Percentiles rank a stretch among this genome's conserved stretches.
These are phyloP conservation scores for Trichoderma gracile DNA, from an alignment of 2,329 filamentous ascomycete species.

Conservation along the genomic window DNA sequence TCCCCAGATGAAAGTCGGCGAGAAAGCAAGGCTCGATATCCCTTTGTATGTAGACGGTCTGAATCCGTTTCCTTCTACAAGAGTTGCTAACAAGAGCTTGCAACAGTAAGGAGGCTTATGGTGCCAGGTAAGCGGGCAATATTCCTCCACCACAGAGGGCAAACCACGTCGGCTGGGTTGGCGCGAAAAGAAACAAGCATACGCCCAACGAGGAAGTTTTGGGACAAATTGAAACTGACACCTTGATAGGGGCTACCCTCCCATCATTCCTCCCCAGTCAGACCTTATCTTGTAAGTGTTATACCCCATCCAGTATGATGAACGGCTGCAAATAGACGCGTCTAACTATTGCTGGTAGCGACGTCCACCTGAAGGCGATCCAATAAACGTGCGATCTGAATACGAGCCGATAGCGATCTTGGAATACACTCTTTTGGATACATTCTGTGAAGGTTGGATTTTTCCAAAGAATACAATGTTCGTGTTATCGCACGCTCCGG, in stretches of 20 bases:
- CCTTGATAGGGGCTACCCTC: not conserved
- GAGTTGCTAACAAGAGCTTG: not conserved
- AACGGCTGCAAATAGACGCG: too few species aligned
- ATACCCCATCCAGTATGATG: too few species aligned
- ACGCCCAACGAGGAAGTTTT: not conserved
- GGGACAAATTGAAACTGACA: not conserved
- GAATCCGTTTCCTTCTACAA: too few species aligned
- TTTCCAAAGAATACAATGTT: not conserved
- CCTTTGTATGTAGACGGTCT: conserved; percentile 40
- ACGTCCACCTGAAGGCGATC: conserved; percentile 8
- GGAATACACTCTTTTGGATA: conserved; percentile 7
- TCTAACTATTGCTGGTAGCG: not conserved
- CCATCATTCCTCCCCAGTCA: not conserved
- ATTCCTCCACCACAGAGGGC: not conserved
- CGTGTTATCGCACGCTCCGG: not conserved
- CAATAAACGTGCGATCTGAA: not conserved
- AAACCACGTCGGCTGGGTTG: too few species aligned
- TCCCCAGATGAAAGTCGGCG: conserved; percentile 80
- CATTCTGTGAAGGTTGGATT: not conserved
- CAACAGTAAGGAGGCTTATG: conserved; percentile 66
- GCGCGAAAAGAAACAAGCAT: too few species aligned
- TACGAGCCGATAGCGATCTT: not conserved
- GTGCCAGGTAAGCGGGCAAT: conserved; percentile 54
- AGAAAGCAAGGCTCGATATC: conserved; percentile 85
- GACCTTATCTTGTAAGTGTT: conserved; percentile 20